Evolutionary conservation across 1,284 basidiomycete species (phyloP), one percentile per base, ranked within the genome.

Genomic region (Pyrrhoderma noxium): DNA sequence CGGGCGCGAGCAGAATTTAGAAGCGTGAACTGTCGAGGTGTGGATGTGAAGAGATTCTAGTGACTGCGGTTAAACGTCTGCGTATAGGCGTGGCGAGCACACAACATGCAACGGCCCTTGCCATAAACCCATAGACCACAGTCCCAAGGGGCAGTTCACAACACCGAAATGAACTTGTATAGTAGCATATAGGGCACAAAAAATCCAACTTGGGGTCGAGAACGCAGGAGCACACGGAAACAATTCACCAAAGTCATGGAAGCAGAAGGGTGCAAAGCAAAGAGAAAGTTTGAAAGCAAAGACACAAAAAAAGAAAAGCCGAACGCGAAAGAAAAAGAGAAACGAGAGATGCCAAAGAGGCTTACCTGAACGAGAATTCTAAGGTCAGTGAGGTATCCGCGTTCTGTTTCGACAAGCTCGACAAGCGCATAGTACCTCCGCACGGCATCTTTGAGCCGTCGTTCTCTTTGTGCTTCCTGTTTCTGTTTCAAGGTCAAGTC

Each of bases 331-430:
- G 45, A n/a, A 31, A 31, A 11, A 31, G 11, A 11, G 11, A 31
- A 38, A 49, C 8, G 21, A 39, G 16, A 34, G 48, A 42, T 5
- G 11, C 7, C 9, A 34, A 21, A 31, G 36, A 7, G 8, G 37
- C 51, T 42, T 45, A 54, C 53, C 53, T 54, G 49, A 22, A 54
- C 53, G 16, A 54, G 48, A 14, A 51, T 40, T 35, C 39, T 39
- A 36, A 54, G n/a, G 37, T 54, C 53, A 16, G 46, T 44, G 35
- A 54, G 43, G 27, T 54, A 54, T 21, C 49, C 53, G 18, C 45
- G 45, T 31, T 54, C 53, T 7, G 53, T 54, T 19, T 54, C 49
- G 27, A 54, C 27, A 38, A 54, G 49, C 49, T 54, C 53, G n/a
- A 38, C 41, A 38, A 54, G 49, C 34, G 49, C 53, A 35, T 54